These are phyloP conservation scores for Termitomyces sp. DNA, from an alignment of 768 basidiomycete species.

Conservation along the genomic window DNA sequence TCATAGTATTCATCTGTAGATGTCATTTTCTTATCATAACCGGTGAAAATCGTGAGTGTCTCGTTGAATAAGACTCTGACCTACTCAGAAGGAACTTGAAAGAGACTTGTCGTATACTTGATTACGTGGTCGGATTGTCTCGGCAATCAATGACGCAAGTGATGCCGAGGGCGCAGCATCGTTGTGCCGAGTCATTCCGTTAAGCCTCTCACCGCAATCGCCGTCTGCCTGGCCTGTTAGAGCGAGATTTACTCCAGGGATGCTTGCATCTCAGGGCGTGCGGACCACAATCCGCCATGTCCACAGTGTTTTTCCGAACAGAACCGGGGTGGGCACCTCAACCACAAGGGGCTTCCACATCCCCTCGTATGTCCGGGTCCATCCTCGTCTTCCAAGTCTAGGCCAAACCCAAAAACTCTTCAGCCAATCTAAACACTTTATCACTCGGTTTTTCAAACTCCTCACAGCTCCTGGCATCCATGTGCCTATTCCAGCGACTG, in stretches of 20 bases:
- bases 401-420: constrained; percentile 45
- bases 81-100: too few species aligned
- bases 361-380: constrained; percentile 36
- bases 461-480: constrained; percentile 55
- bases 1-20: too few species aligned
- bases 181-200: background rate
- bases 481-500: constrained; percentile 26
- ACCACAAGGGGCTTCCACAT: constrained; percentile 43
- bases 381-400: constrained; percentile 27
- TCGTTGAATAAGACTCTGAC: too few species aligned
- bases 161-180: background rate
- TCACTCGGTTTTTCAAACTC: constrained; percentile 55
- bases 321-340: constrained; percentile 24
- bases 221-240: background rate
- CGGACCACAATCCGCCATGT: constrained; percentile 41
- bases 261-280: constrained; percentile 44
- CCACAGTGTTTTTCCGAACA: constrained; percentile 30
- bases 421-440: constrained; percentile 50
- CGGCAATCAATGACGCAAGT: constrained; percentile 13
- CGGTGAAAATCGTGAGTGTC: too few species aligned
- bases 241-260: constrained; percentile 10
- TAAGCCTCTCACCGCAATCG: background rate
- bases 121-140: constrained; percentile 1
- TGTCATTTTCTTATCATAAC: too few species aligned
- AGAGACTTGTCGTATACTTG: constrained; percentile 1